These are phyloP conservation scores for Sungouiozyma ichnusensis DNA, from an alignment of 805 yeast species.

Conservation along the genomic window DNA sequence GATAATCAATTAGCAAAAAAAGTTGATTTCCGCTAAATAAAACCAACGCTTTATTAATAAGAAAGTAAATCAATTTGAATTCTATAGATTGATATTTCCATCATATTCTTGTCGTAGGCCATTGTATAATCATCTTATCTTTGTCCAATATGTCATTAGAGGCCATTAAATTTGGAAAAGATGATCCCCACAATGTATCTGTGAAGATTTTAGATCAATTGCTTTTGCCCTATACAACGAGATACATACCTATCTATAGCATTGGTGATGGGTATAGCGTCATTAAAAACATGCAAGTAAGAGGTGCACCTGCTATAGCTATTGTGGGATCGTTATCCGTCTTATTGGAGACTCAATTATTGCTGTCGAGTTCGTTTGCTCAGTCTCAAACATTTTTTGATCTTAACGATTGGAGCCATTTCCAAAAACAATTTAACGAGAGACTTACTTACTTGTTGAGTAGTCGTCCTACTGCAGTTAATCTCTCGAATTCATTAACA, in stretches of 20 bases:
- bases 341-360: constrained; percentile 51
- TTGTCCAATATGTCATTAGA: constrained; percentile 33
- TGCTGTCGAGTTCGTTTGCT: constrained; percentile 19
- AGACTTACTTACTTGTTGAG: constrained; percentile 57
- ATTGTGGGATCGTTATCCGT: constrained; percentile 83
- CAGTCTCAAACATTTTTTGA: constrained; percentile 27
- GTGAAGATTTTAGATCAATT: constrained; percentile 73
- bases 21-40: no score
- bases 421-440: constrained; percentile 31
- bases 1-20: no score
- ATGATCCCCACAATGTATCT: constrained; percentile 23
- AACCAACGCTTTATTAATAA: neutral
- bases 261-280: constrained; percentile 72
- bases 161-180: constrained; percentile 57
- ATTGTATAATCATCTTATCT: neutral
- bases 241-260: constrained; percentile 48
- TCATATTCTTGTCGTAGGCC: neutral
- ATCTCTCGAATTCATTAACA: constrained; percentile 58
- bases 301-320: constrained; percentile 99
- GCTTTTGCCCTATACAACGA: constrained; percentile 66
- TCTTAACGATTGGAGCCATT: constrained; percentile 20
- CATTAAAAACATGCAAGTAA: constrained; percentile 84
- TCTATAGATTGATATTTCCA: no score
- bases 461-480: constrained; percentile 94
- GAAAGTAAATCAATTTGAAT: neutral